Evolutionary conservation across 768 basidiomycete species (phyloP), one percentile per base, ranked within the genome.

Genomic region (Epithele typhae): DNA sequence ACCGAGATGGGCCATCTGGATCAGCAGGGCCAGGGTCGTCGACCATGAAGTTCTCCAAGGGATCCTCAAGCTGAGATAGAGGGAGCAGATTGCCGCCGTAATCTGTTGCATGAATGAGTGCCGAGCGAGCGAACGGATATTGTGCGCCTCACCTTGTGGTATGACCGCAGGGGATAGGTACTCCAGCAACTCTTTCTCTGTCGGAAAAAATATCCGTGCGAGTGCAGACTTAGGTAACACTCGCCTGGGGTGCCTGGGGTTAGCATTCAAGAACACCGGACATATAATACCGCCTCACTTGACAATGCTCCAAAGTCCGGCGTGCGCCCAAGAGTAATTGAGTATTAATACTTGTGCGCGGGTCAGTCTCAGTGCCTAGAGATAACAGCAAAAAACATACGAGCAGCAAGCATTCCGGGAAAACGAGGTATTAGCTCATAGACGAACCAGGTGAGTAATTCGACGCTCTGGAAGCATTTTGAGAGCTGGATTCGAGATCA

Each of bases 391-490:
- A n/a, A 36, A 19, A 25, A 36, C 43, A 57, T 60, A 82, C 86
- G 82, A 61, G 82, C 84, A 27, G 79, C 84, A 24, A 89, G 66
- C 79, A 89, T 78, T 44, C 86, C 87, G 42, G 87, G 84, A 67
- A 79, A 88, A 42, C 76, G 75, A 30, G 85, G 84, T 35, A 82
- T 70, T 24, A 84, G 70, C 54, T 89, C 84, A 49, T 75, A 75
- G 48, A 82, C 58, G 38, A 76, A 74, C 82, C 82, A 89, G 17
- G 74, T 69, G 36, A 84, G 68, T 6, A 85, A 63, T 52, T 87
- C 81, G 32, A 81, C 57, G 56, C 75, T 76, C 81, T 87, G 54
- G 10, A 35, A 27, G 23, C 46, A 46, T 45, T 32, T 54, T 37
- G 52, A 40, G 37, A 45, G 12, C 34, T 17, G 24, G 53, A 52